A percentile compares a stretch with the other conserved stretches of the same genome.
These are phyloP conservation scores for Cladosporium sp. DNA, from an alignment of 2,329 filamentous ascomycete species.

Conservation along the genomic window DNA sequence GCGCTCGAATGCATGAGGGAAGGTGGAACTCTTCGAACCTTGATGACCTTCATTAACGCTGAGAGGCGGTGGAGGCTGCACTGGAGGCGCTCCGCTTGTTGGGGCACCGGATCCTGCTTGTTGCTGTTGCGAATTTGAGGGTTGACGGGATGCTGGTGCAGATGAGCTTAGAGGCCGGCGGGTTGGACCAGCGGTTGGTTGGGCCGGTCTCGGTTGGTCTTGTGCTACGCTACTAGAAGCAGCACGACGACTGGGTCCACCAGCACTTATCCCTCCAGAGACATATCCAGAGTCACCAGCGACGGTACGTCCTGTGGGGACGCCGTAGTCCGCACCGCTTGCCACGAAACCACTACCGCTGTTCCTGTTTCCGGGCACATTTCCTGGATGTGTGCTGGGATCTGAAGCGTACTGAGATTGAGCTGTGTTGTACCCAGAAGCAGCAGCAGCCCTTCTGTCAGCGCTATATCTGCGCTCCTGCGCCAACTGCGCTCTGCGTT, in stretches of 20 bases:
- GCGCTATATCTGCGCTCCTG: slow-evolving; percentile 49
- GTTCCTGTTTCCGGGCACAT: slow-evolving; percentile 21
- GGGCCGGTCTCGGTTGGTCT: slow-evolving; percentile 24
- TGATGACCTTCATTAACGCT: slow-evolving; percentile 18
- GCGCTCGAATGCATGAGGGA: slow-evolving; percentile 94
- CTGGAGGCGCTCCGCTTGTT: slow-evolving; percentile 17
- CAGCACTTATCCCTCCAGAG: not conserved
- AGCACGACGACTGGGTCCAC: slow-evolving; percentile 6
- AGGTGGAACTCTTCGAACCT: slow-evolving; percentile 56
- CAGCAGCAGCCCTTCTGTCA: slow-evolving; percentile 52
- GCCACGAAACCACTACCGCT: slow-evolving; percentile 27
- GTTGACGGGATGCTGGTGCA: slow-evolving; percentile 20
- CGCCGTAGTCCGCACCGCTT: slow-evolving; percentile 22
- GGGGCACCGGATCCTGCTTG: slow-evolving; percentile 15
- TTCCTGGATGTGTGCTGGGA: slow-evolving; percentile 19
- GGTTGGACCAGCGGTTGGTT: slow-evolving; percentile 14
- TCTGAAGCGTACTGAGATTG: slow-evolving; percentile 29
- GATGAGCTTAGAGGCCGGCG: slow-evolving; percentile 7
- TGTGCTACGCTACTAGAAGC: slow-evolving; percentile 19
- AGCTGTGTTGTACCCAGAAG: slow-evolving; percentile 4
- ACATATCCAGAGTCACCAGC: slow-evolving; percentile 11
- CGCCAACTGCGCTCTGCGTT: slow-evolving; percentile 53
- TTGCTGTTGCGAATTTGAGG: slow-evolving; percentile 16
- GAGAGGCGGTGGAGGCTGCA: slow-evolving; percentile 14
- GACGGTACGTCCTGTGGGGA: slow-evolving; percentile 22